These are phyloP conservation scores for Yamagishiella unicocca DNA, from an alignment of 139 green algal genomes.

Conservation along the genomic window DNA sequence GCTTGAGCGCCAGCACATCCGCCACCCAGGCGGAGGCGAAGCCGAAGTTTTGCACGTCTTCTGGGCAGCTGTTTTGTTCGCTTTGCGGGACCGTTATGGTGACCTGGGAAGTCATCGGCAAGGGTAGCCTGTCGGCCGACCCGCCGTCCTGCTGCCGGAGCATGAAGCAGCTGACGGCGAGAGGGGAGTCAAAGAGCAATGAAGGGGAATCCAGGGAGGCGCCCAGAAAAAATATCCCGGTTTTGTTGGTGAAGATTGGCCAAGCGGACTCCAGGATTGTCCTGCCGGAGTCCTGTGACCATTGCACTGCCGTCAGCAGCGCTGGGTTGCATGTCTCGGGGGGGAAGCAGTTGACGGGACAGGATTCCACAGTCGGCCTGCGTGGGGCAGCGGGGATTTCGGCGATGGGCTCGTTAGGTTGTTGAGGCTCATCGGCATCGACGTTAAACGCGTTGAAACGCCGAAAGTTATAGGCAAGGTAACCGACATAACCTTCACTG, in stretches of 20 bases:
- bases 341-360: constrained; percentile 12
- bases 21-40: constrained; percentile 2
- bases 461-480: too few relatives aligned
- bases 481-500: neutral
- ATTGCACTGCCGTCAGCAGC: neutral
- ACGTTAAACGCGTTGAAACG: too few relatives aligned
- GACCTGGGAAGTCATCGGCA: neutral
- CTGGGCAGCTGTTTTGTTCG: neutral
- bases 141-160: neutral
- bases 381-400: too few relatives aligned
- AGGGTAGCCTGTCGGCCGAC: neutral
- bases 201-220: neutral
- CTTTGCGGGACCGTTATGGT: neutral
- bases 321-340: neutral
- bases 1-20: constrained; percentile 36
- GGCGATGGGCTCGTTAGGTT: too few relatives aligned
- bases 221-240: neutral
- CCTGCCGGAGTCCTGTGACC: neutral
- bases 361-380: neutral
- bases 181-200: neutral
- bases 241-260: neutral
- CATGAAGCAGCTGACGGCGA: constrained; percentile 29
- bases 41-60: neutral
- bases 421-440: too few relatives aligned
- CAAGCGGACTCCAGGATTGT: neutral